Evolutionary conservation across 331 rosid genomes (phyloP).

Genomic region (Acacia pycnantha): DNA sequence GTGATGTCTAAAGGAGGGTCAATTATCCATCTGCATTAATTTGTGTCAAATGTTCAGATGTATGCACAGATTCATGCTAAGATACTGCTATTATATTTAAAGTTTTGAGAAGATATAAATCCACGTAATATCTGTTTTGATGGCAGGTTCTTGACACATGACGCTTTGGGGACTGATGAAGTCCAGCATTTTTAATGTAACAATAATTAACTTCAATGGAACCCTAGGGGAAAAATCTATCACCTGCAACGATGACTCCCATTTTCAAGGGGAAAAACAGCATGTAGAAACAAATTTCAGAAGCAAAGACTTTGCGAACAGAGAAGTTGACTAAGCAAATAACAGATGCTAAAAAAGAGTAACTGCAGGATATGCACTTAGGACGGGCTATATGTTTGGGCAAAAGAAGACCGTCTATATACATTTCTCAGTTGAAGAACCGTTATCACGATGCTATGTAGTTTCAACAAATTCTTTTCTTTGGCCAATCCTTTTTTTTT

Average conservation of each 20-base stretch:
- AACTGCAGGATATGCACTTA: neutral
- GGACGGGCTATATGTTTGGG: neutral
- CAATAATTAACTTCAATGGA: neutral
- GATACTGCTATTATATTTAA: neutral
- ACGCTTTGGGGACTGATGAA: neutral
- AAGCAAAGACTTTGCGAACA: constrained; percentile 2
- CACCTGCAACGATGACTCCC: neutral
- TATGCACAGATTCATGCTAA: neutral
- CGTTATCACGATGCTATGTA: neutral
- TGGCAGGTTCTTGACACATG: neutral
- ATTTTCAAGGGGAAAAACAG: neutral
- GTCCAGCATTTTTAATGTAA: neutral
- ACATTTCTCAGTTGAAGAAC: neutral
- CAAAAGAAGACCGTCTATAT: neutral
- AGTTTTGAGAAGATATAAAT: constrained; percentile 10
- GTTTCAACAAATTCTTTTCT: neutral
- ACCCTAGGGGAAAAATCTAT: neutral
- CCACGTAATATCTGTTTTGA: constrained; percentile 13
- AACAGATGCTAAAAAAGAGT: neutral
- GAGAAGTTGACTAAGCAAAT: neutral
- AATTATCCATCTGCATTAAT: constrained; percentile 73
- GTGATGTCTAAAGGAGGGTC: constrained; percentile 94
- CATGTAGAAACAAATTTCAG: neutral
- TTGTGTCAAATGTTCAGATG: constrained; percentile 25
- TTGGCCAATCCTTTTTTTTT: neutral